These are phyloP conservation scores for Botrytis tulipae DNA, from an alignment of 2,329 filamentous ascomycete genomes.

Conservation along the genomic window DNA sequence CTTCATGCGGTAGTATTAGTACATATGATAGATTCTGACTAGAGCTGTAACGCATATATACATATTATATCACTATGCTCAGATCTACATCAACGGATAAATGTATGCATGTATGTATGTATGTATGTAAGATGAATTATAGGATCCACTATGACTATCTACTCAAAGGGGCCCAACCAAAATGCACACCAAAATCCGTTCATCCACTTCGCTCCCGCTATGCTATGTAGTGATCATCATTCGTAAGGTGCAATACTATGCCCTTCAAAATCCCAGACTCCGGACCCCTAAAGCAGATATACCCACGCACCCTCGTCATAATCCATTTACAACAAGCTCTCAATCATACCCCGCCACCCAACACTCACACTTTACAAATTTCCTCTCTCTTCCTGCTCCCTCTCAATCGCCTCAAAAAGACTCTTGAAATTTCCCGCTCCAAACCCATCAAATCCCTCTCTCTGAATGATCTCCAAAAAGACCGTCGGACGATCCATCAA, in stretches of 20 bases:
- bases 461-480: slow-evolving; percentile 94
- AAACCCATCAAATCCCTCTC: slow-evolving; percentile 86
- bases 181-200: not conserved
- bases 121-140: not conserved
- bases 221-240: not conserved
- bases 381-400: slow-evolving; percentile 82
- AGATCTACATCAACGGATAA: not conserved
- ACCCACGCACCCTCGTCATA: not conserved
- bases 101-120: not conserved
- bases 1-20: not conserved
- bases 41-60: not conserved
- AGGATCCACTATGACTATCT: not conserved
- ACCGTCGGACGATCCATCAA: slow-evolving; percentile 93
- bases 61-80: not conserved
- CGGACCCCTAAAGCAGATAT: not conserved
- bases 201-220: not conserved
- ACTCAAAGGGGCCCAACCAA: not conserved
- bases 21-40: not conserved
- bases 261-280: not conserved
- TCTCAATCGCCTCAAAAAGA: slow-evolving; percentile 90
- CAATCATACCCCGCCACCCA: not conserved
- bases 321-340: not conserved
- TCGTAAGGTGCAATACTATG: not conserved
- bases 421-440: slow-evolving; percentile 96
- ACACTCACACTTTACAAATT: slow-evolving; percentile 59